A percentile compares a stretch with the other conserved stretches of the same genome.
Evolutionary conservation across 192 early-diverging fungal genomes (phyloP).

Genomic region (Cetraspora pellucida): DNA sequence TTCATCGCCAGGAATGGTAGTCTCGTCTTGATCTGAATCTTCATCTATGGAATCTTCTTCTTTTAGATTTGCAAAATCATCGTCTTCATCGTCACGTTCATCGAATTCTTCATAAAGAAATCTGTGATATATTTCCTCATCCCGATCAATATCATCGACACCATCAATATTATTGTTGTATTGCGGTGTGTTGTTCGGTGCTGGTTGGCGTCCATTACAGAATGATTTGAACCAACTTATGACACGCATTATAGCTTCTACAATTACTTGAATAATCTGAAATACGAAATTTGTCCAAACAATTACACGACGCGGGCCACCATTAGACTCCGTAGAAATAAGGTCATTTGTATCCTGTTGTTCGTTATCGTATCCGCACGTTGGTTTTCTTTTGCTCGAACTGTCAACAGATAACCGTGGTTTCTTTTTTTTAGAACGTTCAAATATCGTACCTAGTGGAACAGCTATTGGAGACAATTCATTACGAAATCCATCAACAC

Average conservation of each 20-base stretch:
- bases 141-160: conserved; percentile 16
- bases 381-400: conserved; percentile 18
- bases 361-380: conserved; percentile 34
- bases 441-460: conserved; percentile 47
- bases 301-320: conserved; percentile 11
- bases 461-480: conserved; percentile 46
- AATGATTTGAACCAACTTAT: not conserved
- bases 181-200: not conserved
- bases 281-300: conserved; percentile 23
- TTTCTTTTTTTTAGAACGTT: conserved; percentile 27
- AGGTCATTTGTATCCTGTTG: conserved; percentile 23
- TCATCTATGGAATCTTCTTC: not conserved
- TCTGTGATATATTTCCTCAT: conserved; percentile 28
- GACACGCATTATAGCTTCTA: not conserved
- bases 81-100: conserved; percentile 15
- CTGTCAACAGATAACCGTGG: not conserved
- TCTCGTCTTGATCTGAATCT: not conserved
- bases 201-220: not conserved
- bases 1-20: not conserved
- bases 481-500: conserved; percentile 48
- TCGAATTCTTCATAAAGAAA: conserved; percentile 29
- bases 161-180: not conserved
- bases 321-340: conserved; percentile 15
- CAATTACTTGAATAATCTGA: conserved; percentile 4
- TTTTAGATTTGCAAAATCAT: conserved; percentile 7